Base-by-base conservation (phyloP, 1,284 basidiomycete species). In the Dichomitus squalens region DNA sequence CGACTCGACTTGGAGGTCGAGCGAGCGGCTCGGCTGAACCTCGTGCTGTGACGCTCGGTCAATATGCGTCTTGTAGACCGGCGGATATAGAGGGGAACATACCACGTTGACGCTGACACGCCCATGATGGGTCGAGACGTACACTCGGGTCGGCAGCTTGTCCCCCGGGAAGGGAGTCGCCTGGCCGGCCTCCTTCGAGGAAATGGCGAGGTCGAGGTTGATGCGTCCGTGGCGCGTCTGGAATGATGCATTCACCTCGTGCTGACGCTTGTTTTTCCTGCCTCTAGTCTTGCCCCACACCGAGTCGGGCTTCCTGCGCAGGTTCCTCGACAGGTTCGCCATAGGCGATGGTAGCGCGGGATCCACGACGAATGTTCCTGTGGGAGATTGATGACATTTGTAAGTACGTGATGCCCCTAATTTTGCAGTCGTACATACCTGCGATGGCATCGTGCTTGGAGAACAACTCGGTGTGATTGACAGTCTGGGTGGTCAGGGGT, bases 181-280 rank as follows among this genome's bases (percentile, higher is more conserved):
- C 21, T n/a, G 8, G n/a, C 35, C 41, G 11, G 48, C 14, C 2
- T 53, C 46, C 23, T 18, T 54, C 46, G 23, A 65, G 57, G 27
- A 29, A 11, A 66, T 54, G 12, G 60, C 57, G 11, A 66, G 8
- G 23, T 63, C 58, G 23, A 71, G 59, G 52, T 39, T 60, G 49
- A 72, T 65, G 18, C 59, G 44, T 11, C 70, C 69, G 41, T 69
- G 67, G 9, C 66, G 67, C 0, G 70, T 70, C 31, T 64, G 55
- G 62, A 72, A 70, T 2, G 63, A 56, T 7, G 69, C 70, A 52
- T 71, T 68, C n/a, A 66, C 49, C 16, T 67, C 59, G 27, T 47
- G 27, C 18, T 47, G 31, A 29, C 12, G 8, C 29, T 47, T 47
- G 3, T 46, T 27, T 29, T 36, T 43, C 12, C 49, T 14, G 43